phyloP scores from a whole-genome alignment of 805 yeast species.

The Danielia oregonensis region DNA sequence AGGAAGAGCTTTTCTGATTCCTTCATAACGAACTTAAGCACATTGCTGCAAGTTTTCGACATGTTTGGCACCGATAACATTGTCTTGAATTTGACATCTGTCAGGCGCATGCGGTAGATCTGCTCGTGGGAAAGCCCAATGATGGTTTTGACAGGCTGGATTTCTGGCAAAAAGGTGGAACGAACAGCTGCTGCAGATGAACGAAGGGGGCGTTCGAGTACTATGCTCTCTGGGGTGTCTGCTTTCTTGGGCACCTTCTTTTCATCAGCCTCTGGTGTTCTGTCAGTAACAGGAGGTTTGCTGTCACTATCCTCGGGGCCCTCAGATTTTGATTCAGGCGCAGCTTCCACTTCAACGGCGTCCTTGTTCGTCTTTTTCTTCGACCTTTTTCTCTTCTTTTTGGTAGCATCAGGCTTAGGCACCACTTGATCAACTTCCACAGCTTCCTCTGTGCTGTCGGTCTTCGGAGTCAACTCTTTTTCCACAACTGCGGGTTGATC shows the following conservation, averaged over 20 bases:
- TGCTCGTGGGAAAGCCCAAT: slow-evolving; percentile 35
- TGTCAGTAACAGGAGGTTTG: no score
- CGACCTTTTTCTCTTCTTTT: slow-evolving; percentile 1
- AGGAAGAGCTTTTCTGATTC: slow-evolving; percentile 24
- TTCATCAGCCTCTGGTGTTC: no score
- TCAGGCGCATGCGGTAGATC: slow-evolving; percentile 25
- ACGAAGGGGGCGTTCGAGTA: no score
- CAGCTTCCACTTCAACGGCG: no score
- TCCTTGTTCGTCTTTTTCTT: slow-evolving; percentile 17
- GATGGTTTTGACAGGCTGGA: slow-evolving; percentile 32
- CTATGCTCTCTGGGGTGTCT: no score
- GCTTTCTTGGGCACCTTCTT: no score
- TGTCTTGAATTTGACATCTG: slow-evolving; percentile 38
- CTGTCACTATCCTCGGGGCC: no score
- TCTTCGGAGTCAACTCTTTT: no score
- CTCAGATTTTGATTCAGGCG: slow-evolving; percentile 26
- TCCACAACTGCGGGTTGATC: not conserved
- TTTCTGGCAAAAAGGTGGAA: slow-evolving; percentile 21
- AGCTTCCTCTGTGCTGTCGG: no score
- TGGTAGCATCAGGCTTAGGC: no score
- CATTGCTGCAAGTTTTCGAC: slow-evolving; percentile 27
- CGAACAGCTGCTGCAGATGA: slow-evolving; percentile 12
- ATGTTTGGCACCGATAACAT: slow-evolving; percentile 28
- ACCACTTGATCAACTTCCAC: no score
- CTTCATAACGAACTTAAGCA: slow-evolving; percentile 22